Base-by-base conservation (phyloP, 208 protist species). In the Wallacemonas sp. region DNA sequence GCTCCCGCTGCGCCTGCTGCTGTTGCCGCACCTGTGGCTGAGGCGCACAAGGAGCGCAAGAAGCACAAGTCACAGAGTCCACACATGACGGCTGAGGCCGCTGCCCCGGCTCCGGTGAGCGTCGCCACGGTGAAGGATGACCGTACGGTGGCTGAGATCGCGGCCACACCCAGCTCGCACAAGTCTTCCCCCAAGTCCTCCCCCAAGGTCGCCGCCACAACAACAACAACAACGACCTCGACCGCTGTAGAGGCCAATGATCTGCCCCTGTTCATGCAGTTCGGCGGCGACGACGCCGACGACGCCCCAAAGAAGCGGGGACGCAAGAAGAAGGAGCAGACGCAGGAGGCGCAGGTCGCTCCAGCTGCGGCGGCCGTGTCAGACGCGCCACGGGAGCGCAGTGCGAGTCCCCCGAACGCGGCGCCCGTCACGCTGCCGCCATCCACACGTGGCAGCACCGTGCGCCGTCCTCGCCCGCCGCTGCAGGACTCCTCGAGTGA, bases 401-500 rank as follows among this genome's bases (percentile, higher is more conserved):
- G 44, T 21, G 57, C 69, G 14, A 61, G 62, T 17, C 30, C 33
- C 14, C 62, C 70, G 12, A 62, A 70, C 2, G 46, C 21, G 19
- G 49, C 68, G 8, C 70, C 68, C 1, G 60, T 76, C 49, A 74
- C 70, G 44, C 68, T 76, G 61, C 72, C 69, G 11, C 69, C 66
- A 29, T 75, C 72, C 14, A 19, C 30, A 41, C 64, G 36, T 4
- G 55, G 6, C 9, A 69, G 46, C 33, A 61, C 33, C 11, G 47
- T 23, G 23, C 38, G 23, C 61, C 29, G 48, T 2, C 23, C 69
- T 23, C 78, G 71, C 9, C 69, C 74, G n/a, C 62, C 57, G 2
- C 71, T 76, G 1, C 36, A 78, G n/a, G 79, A 81, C 47, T 39
- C 71, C n/a, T 85, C 79, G 4, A 85, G 74, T 27, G 67, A 76